phyloP scores from a whole-genome alignment of 768 basidiomycete species.

The Serendipita sp. region DNA sequence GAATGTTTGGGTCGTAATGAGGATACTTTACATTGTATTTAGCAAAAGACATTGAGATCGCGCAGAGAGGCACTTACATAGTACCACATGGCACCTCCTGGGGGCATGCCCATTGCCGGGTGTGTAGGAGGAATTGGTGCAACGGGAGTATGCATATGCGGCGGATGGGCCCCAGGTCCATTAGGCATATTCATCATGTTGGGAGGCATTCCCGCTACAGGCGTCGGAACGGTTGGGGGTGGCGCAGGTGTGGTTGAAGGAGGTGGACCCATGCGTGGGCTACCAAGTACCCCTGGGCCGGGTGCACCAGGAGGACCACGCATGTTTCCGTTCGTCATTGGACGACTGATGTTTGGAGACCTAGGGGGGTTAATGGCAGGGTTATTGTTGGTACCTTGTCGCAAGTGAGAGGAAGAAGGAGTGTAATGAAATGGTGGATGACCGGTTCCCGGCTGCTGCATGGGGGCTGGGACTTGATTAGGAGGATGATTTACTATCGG shows the following conservation, averaged over 20 bases:
- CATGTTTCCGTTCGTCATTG: conserved; percentile 2
- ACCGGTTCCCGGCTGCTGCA: not conserved
- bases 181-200: not conserved
- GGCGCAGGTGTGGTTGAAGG: not conserved
- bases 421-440: not conserved
- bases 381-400: not conserved
- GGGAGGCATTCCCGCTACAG: not conserved
- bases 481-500: not conserved
- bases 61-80: not conserved
- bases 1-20: not conserved
- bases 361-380: not conserved
- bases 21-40: not conserved
- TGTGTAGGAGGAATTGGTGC: not conserved
- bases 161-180: not conserved
- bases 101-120: not conserved
- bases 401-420: not conserved
- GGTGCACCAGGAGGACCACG: conserved; percentile 3
- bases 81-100: not conserved
- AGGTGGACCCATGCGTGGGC: conserved; percentile 1
- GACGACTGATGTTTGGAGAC: not conserved
- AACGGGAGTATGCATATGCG: not conserved
- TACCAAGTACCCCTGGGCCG: not conserved
- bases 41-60: not conserved
- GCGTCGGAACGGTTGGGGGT: not conserved
- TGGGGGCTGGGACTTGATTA: not conserved